These are phyloP conservation scores for Sphaerobolus stellatus DNA, from an alignment of 1,284 basidiomycete genomes.

Conservation along the genomic window DNA sequence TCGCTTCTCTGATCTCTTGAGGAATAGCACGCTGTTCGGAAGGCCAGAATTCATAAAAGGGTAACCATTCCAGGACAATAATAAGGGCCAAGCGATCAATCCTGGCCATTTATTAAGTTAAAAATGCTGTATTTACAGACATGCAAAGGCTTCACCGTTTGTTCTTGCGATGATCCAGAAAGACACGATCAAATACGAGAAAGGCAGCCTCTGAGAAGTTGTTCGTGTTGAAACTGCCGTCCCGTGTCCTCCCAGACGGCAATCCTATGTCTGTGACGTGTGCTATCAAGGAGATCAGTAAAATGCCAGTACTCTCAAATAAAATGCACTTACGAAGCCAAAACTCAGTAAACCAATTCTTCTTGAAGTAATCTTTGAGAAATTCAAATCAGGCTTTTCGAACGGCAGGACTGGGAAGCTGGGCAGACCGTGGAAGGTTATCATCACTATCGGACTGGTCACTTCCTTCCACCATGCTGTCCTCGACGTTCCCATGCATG, in stretches of 20 bases:
- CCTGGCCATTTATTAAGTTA: not conserved
- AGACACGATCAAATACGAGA: slow-evolving; percentile 2
- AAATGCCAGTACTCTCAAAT: not conserved
- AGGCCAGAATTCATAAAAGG: not conserved
- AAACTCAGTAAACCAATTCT: not conserved
- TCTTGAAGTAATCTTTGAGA: not conserved
- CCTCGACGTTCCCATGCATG: too few relatives aligned
- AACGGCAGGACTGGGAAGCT: not conserved
- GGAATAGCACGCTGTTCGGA: not conserved
- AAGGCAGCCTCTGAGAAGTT: not conserved
- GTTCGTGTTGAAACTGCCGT: not conserved
- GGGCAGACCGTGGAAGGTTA: not conserved
- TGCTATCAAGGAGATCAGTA: not conserved
- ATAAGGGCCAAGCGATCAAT: slow-evolving; percentile 1
- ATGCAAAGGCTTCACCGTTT: not conserved
- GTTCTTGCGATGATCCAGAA: not conserved
- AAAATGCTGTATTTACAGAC: not conserved
- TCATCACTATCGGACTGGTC: not conserved
- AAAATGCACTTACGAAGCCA: not conserved
- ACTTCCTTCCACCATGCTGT: not conserved
- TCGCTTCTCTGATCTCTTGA: not conserved
- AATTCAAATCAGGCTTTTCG: not conserved
- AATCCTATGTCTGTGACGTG: not conserved
- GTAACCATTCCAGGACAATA: not conserved
- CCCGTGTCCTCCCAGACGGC: not conserved